phyloP scores from a whole-genome alignment of 345 rosid genomes.

The Anacardium occidentale region DNA sequence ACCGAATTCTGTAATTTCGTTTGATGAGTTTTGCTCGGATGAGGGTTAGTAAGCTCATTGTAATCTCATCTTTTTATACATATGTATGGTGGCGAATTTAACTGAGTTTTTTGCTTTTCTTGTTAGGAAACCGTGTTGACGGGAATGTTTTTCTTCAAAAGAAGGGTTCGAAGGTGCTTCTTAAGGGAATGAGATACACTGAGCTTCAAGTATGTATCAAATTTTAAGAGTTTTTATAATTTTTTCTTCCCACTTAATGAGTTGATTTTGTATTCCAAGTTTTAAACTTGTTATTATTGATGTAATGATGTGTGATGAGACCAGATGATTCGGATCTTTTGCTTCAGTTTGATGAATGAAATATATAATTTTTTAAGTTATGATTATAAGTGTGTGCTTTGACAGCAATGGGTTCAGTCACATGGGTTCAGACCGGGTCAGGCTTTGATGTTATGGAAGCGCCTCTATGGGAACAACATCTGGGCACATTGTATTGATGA shows the following conservation, averaged over 20 bases:
- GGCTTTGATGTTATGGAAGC: slow-evolving; percentile 95
- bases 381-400: slow-evolving; percentile 13
- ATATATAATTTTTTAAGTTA: neutral
- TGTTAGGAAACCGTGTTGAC: slow-evolving; percentile 18
- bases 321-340: neutral
- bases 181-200: slow-evolving; percentile 70
- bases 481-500: slow-evolving; percentile 69
- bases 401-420: slow-evolving; percentile 80
- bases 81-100: neutral
- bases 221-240: neutral
- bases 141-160: slow-evolving; percentile 20
- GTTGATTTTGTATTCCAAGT: neutral
- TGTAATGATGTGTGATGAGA: neutral
- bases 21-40: slow-evolving; percentile 18
- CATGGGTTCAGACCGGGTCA: slow-evolving; percentile 89
- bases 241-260: neutral
- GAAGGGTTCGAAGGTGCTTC: slow-evolving; percentile 45
- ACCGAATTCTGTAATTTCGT: slow-evolving; percentile 11
- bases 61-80: too few relatives aligned
- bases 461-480: slow-evolving; percentile 66
- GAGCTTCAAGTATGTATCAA: slow-evolving; percentile 55
- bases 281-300: neutral
- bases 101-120: neutral
- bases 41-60: slow-evolving; percentile 6
- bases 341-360: neutral